Conservation (phyloP, 2,329 filamentous ascomycete genomes). For the Phyllosticta citribraziliensis region DNA sequence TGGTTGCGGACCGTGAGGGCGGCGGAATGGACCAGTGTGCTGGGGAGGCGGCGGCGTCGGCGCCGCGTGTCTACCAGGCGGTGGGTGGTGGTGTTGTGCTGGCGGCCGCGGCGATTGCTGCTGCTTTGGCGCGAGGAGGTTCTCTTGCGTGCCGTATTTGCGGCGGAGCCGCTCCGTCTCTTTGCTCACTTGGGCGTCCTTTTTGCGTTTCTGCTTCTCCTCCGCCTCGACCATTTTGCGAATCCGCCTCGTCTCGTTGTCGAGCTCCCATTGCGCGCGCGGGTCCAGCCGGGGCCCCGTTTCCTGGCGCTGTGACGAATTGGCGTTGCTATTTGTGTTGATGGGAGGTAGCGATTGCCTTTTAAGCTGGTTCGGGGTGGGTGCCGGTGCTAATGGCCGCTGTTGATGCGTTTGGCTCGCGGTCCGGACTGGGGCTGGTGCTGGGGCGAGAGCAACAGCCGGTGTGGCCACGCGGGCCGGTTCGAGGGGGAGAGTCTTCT, state of each 20-base stretch:
- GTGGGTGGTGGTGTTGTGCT: not conserved
- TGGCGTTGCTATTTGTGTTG: constrained; percentile 17
- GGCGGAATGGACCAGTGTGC: constrained; percentile 12
- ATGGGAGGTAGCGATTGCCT: constrained; percentile 22
- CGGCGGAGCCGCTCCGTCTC: constrained; percentile 67
- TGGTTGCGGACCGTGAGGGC: not conserved
- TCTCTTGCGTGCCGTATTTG: constrained; percentile 47
- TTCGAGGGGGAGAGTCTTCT: constrained; percentile 22
- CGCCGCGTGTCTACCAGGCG: not conserved
- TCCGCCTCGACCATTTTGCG: constrained; percentile 59
- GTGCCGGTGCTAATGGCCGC: not conserved
- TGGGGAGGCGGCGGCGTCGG: constrained; percentile 15
- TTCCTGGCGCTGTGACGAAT: constrained; percentile 12
- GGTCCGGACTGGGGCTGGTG: not conserved
- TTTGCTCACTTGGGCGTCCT: constrained; percentile 49
- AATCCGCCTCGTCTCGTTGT: constrained; percentile 47
- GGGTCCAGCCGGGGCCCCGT: constrained; percentile 38
- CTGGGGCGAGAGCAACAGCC: not conserved
- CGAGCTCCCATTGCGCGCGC: constrained; percentile 42
- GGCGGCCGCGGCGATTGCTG: not conserved
- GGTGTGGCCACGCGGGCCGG: not conserved
- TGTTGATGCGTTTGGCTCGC: not conserved
- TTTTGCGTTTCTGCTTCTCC: constrained; percentile 42
- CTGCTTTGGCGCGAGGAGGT: not conserved
- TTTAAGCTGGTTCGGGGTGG: constrained; percentile 14